Evolutionary conservation across 345 rosid genomes (phyloP).

Genomic region (Linum trigynum): DNA sequence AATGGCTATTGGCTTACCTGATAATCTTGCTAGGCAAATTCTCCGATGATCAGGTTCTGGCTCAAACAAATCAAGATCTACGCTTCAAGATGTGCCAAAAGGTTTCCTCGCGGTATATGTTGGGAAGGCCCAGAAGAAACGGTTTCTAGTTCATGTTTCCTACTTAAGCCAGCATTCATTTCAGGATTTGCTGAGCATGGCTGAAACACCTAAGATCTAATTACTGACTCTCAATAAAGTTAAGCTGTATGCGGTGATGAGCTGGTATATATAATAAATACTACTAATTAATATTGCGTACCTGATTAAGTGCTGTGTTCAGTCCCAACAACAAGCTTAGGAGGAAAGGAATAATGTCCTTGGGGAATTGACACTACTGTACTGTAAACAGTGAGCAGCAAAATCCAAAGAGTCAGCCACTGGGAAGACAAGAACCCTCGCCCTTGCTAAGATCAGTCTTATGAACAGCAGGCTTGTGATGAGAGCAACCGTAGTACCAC

Average conservation of each 20-base stretch:
- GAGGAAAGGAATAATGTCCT: too few species aligned
- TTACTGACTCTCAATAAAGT: not conserved
- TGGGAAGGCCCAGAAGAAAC: not conserved
- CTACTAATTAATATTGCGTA: too few species aligned
- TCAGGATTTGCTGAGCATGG: not conserved
- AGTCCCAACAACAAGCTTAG: too few species aligned
- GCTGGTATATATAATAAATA: not conserved
- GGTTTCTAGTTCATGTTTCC: not conserved
- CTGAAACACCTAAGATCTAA: not conserved
- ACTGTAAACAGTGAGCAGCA: too few species aligned
- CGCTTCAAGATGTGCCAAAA: not conserved
- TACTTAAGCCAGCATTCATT: not conserved
- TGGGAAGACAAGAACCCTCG: too few species aligned
- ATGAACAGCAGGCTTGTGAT: too few species aligned
- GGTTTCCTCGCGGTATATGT: not conserved
- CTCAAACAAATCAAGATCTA: not conserved
- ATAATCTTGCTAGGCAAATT: constrained; percentile 3
- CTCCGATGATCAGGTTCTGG: not conserved
- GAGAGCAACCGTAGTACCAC: too few species aligned
- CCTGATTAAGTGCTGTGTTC: too few species aligned
- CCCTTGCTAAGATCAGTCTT: too few species aligned
- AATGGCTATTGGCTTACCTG: constrained; percentile 3
- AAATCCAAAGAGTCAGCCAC: too few species aligned
- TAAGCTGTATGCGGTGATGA: not conserved
- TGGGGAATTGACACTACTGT: too few species aligned